Evolutionary conservation across 164 flowering plant species (phyloP).

Genomic region (Nymphaea thermarum): DNA sequence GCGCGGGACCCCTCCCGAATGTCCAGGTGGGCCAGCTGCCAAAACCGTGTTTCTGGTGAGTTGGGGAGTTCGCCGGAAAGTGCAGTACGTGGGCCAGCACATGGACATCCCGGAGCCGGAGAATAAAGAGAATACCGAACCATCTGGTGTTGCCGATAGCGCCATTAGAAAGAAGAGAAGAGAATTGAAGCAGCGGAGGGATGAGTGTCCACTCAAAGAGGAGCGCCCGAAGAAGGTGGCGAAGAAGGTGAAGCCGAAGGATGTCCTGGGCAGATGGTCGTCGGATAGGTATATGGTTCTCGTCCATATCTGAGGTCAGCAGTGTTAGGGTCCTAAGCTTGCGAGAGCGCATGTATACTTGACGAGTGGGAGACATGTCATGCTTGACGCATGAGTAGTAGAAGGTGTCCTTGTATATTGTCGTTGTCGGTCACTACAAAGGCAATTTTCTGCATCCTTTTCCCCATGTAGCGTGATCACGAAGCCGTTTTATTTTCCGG

Average conservation of each 20-base stretch:
- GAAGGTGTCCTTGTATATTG: too few species aligned
- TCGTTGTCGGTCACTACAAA: too few species aligned
- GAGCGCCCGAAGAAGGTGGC: background rate
- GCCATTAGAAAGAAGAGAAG: constrained; percentile 1
- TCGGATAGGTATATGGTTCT: constrained; percentile 40
- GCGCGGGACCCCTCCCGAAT: background rate
- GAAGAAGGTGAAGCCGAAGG: constrained; percentile 15
- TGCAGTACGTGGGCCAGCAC: constrained; percentile 27
- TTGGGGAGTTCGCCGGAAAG: constrained; percentile 52
- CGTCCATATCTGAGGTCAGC: too few species aligned
- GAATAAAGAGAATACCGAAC: background rate
- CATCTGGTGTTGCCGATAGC: background rate
- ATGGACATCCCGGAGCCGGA: constrained; percentile 5
- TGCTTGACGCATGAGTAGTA: too few species aligned
- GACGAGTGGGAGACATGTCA: too few species aligned
- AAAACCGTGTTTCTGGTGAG: background rate
- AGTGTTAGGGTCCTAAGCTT: too few species aligned
- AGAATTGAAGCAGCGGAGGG: constrained; percentile 22
- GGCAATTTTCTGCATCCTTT: too few species aligned
- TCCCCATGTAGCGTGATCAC: too few species aligned
- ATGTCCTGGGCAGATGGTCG: constrained; percentile 53
- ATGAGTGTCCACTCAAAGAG: constrained; percentile 5
- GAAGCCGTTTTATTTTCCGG: too few species aligned
- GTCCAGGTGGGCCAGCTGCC: background rate
- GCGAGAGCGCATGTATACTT: too few species aligned